A percentile compares a stretch with the other conserved stretches of the same genome.
These are phyloP conservation scores for Colletotrichum sp. DNA, from an alignment of 2,329 filamentous ascomycete genomes.

Conservation along the genomic window DNA sequence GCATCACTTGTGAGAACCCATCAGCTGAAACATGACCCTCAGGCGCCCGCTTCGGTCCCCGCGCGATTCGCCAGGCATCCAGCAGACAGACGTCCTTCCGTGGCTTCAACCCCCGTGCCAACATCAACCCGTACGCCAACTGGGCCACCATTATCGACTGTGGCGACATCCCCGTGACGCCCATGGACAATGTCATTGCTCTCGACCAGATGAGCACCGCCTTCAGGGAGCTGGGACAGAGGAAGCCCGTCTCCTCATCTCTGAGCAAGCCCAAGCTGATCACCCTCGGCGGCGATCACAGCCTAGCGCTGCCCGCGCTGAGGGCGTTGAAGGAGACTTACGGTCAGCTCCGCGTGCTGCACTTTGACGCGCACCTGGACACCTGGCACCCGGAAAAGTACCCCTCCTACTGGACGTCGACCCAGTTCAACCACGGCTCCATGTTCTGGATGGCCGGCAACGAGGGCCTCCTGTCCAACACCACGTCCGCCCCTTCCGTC, in stretches of 20 bases:
- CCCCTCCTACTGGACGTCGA: constrained; percentile 73
- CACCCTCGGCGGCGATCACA: constrained; percentile 77
- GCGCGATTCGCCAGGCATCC: constrained; percentile 85
- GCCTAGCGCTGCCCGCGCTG: constrained; percentile 72
- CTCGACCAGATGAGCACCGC: constrained; percentile 84
- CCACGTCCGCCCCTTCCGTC: constrained; percentile 71
- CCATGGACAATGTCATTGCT: constrained; percentile 85
- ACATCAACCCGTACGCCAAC: constrained; percentile 81
- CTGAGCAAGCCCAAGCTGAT: constrained; percentile 60
- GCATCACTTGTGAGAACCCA: not conserved
- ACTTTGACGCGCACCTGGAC: constrained; percentile 81
- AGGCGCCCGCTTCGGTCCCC: constrained; percentile 83
- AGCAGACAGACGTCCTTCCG: constrained; percentile 80
- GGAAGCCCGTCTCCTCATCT: constrained; percentile 37
- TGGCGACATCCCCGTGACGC: constrained; percentile 87
- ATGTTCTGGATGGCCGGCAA: constrained; percentile 91
- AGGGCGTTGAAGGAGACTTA: constrained; percentile 69
- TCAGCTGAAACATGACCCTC: not conserved
- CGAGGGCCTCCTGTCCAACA: constrained; percentile 79
- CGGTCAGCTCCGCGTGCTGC: constrained; percentile 70
- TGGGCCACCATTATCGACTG: constrained; percentile 87
- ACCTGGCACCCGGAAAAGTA: constrained; percentile 87
- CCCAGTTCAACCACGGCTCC: constrained; percentile 84
- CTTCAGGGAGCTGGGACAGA: constrained; percentile 69
- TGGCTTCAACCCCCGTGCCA: constrained; percentile 80